phyloP scores from a whole-genome alignment of 495 filamentous ascomycete species.

The Podospora australis region DNA sequence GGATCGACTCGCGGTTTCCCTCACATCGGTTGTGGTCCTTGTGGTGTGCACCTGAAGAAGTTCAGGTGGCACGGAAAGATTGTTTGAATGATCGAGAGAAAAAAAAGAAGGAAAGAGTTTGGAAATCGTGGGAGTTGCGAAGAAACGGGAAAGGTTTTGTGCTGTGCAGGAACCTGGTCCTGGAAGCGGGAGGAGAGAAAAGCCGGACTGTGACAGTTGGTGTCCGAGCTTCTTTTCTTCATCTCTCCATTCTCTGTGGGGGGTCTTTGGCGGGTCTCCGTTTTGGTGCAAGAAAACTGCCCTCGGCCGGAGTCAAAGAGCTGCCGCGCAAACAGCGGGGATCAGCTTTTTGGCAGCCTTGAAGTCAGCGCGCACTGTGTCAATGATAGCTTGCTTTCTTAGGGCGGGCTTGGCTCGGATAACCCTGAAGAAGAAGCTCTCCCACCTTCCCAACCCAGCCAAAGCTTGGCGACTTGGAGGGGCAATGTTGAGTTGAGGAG shows the following conservation, averaged over 20 bases:
- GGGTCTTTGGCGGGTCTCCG: neutral
- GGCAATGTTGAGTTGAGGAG: neutral
- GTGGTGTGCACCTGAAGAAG: slow-evolving; percentile 8
- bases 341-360: neutral
- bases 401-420: neutral
- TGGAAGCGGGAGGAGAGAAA: slow-evolving; percentile 8
- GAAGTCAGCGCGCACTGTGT: neutral
- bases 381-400: neutral
- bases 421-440: neutral
- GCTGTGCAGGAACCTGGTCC: no score
- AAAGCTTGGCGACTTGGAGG: slow-evolving; percentile 1
- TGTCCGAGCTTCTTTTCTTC: slow-evolving; percentile 11
- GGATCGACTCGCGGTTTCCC: neutral
- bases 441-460: slow-evolving; percentile 5
- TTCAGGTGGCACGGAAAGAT: neutral
- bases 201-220: slow-evolving; percentile 3
- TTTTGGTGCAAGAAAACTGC: no score
- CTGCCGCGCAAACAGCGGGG: neutral
- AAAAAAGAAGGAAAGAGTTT: neutral
- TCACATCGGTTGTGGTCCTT: slow-evolving; percentile 21
- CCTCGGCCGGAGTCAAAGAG: slow-evolving; percentile 3
- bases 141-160: no score
- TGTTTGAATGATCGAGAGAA: neutral
- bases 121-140: slow-evolving; percentile 3
- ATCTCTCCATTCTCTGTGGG: slow-evolving; percentile 1